Evolutionary conservation across 768 basidiomycete species (phyloP).

Genomic region (Trametes cingulata): DNA sequence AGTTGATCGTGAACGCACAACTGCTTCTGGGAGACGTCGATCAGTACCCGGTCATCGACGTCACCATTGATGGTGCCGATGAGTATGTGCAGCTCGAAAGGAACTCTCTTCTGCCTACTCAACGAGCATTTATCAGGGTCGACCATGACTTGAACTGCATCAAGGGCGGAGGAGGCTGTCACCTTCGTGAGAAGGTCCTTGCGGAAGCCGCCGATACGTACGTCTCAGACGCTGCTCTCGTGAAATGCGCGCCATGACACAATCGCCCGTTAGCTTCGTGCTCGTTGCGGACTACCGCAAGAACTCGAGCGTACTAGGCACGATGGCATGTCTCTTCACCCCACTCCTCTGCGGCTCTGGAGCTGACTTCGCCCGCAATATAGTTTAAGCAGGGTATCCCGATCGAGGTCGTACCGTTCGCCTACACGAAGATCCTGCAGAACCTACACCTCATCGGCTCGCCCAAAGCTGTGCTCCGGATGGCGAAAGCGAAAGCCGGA

Average conservation of each 20-base stretch:
- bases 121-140: slow-evolving; percentile 54
- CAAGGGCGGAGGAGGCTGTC: slow-evolving; percentile 97
- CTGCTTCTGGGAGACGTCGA: slow-evolving; percentile 86
- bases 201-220: slow-evolving; percentile 93
- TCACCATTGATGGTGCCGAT: slow-evolving; percentile 98
- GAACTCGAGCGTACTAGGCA: slow-evolving; percentile 80
- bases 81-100: slow-evolving; percentile 58
- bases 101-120: neutral
- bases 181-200: slow-evolving; percentile 94
- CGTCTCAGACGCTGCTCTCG: slow-evolving; percentile 27
- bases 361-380: neutral
- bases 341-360: neutral
- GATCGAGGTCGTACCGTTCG: slow-evolving; percentile 96
- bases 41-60: slow-evolving; percentile 85
- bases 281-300: slow-evolving; percentile 96
- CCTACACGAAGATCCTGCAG: slow-evolving; percentile 84
- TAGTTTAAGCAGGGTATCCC: slow-evolving; percentile 90
- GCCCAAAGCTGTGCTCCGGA: slow-evolving; percentile 76
- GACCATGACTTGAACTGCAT: slow-evolving; percentile 87
- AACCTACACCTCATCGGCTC: slow-evolving; percentile 66
- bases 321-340: slow-evolving; percentile 60
- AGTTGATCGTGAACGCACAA: slow-evolving; percentile 82
- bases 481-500: slow-evolving; percentile 93
- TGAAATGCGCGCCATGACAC: neutral
- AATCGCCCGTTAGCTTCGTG: slow-evolving; percentile 57